A percentile compares a stretch with the other conserved stretches of the same genome.
phyloP scores from a whole-genome alignment of 306 rosid species.

The Elaeagnus macrophylla region DNA sequence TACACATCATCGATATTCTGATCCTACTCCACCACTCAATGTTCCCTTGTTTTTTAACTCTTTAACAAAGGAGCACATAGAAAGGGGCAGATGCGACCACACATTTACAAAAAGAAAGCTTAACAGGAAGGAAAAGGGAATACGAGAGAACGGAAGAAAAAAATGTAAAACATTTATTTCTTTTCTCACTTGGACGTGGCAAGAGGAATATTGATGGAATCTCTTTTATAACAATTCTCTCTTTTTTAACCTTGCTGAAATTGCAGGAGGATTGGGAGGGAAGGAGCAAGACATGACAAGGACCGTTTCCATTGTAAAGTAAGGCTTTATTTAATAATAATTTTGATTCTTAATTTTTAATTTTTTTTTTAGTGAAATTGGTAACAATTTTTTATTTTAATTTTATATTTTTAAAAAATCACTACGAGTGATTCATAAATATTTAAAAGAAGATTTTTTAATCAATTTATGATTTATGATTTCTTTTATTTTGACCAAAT shows the following conservation, averaged over 20 bases:
- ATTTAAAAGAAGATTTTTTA: too few species aligned
- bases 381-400: too few species aligned
- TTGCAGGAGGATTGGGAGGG: constrained; percentile 11
- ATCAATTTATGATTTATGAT: too few species aligned
- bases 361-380: too few species aligned
- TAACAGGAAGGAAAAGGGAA: neutral
- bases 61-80: constrained; percentile 28
- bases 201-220: constrained; percentile 33
- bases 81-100: constrained; percentile 34
- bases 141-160: neutral
- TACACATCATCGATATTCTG: constrained; percentile 46
- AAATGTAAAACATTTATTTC: neutral
- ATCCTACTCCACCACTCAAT: constrained; percentile 44
- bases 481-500: too few species aligned
- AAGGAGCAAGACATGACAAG: constrained; percentile 20
- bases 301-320: constrained; percentile 32
- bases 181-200: constrained; percentile 26
- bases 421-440: too few species aligned
- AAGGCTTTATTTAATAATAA: too few species aligned
- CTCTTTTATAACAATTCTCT: constrained; percentile 28
- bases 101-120: constrained; percentile 7
- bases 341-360: too few species aligned
- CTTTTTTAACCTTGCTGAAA: constrained; percentile 20
- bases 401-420: too few species aligned
- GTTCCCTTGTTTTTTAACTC: constrained; percentile 12